These are phyloP conservation scores for Zasmidium citrigriseum DNA, from an alignment of 2,329 filamentous ascomycete genomes.

Conservation along the genomic window DNA sequence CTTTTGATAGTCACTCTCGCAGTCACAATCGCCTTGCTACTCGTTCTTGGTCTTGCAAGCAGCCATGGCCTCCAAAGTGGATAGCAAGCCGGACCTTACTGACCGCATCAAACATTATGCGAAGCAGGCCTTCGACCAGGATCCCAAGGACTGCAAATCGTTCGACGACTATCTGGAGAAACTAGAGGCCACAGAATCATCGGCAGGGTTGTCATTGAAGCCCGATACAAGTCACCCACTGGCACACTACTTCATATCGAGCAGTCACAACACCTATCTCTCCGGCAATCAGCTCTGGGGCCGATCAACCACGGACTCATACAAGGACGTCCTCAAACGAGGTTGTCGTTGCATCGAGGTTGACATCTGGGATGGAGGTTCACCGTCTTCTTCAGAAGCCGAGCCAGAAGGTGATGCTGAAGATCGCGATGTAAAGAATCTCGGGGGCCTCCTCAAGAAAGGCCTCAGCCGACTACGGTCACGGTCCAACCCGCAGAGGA, in stretches of 20 bases:
- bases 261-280: conserved; percentile 79
- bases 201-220: conserved; percentile 22
- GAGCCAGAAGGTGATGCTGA: conserved; percentile 27
- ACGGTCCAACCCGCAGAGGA: conserved; percentile 15
- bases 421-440: conserved; percentile 36
- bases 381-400: conserved; percentile 41
- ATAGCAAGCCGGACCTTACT: conserved; percentile 9
- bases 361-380: conserved; percentile 84
- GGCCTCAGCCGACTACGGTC: conserved; percentile 29
- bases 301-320: conserved; percentile 73
- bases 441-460: conserved; percentile 31
- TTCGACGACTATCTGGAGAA: conserved; percentile 50
- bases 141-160: background rate
- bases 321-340: conserved; percentile 67
- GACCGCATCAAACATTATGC: conserved; percentile 27
- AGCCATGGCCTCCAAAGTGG: background rate
- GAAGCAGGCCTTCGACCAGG: conserved; percentile 23
- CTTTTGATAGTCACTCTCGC: background rate
- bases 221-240: conserved; percentile 54
- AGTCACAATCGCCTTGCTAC: background rate
- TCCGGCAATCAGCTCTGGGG: conserved; percentile 83
- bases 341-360: conserved; percentile 92
- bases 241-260: conserved; percentile 90
- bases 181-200: conserved; percentile 22
- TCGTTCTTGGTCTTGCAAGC: too few relatives aligned